Evolutionary conservation across 2,329 filamentous ascomycete species (phyloP).

Genomic region (Aspergillus intermedius): DNA sequence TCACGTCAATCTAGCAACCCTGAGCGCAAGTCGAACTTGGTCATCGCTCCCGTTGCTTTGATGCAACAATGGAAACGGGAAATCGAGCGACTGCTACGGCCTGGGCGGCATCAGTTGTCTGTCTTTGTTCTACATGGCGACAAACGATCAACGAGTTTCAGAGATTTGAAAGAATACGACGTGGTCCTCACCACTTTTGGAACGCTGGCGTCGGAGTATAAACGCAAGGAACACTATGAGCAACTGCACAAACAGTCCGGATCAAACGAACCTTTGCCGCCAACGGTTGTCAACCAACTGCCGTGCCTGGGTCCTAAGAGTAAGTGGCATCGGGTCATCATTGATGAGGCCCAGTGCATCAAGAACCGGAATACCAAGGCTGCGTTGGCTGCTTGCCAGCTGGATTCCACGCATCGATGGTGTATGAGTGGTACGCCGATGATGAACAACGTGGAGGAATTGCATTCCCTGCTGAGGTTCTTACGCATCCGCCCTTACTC

Average conservation of each 20-base stretch:
- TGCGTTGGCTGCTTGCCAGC: slow-evolving; percentile 52
- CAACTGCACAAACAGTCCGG: slow-evolving; percentile 44
- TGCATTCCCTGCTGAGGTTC: slow-evolving; percentile 72
- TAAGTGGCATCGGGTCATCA: slow-evolving; percentile 62
- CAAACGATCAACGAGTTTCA: slow-evolving; percentile 52
- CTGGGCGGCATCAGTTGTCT: slow-evolving; percentile 49
- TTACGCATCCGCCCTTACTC: slow-evolving; percentile 70
- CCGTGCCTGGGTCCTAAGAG: slow-evolving; percentile 56
- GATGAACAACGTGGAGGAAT: slow-evolving; percentile 77
- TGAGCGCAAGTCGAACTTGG: slow-evolving; percentile 67
- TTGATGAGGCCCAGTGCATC: slow-evolving; percentile 76
- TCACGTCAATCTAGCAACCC: slow-evolving; percentile 55
- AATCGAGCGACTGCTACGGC: slow-evolving; percentile 62
- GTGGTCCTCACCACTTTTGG: slow-evolving; percentile 76
- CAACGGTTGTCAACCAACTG: slow-evolving; percentile 32
- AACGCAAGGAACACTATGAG: slow-evolving; percentile 50
- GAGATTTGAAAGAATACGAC: slow-evolving; percentile 59
- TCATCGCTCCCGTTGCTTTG: slow-evolving; percentile 72
- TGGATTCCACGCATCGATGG: slow-evolving; percentile 60
- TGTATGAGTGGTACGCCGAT: slow-evolving; percentile 78
- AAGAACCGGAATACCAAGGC: slow-evolving; percentile 64
- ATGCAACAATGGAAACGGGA: slow-evolving; percentile 81
- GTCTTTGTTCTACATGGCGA: slow-evolving; percentile 64
- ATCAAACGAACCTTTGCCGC: slow-evolving; percentile 15
- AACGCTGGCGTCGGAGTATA: slow-evolving; percentile 61